Conservation (phyloP, 2,329 filamentous ascomycete species). For the Fusarium nanum region DNA sequence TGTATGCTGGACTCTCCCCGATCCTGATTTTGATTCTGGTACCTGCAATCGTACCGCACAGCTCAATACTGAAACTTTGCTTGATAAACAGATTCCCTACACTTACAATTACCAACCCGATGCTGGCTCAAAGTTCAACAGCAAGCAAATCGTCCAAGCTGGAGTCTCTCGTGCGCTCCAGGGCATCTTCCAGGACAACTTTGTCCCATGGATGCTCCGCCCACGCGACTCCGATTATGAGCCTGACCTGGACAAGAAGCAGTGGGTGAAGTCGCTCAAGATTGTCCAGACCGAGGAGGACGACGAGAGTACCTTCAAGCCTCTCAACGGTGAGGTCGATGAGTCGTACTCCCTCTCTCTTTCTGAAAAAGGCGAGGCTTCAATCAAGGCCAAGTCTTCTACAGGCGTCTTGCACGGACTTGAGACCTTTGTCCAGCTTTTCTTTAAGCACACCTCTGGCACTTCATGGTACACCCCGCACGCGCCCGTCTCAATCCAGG, state of each 20-base stretch:
- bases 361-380: constrained; percentile 66
- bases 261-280: constrained; percentile 67
- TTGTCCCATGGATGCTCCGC: constrained; percentile 84
- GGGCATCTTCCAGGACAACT: constrained; percentile 73
- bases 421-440: constrained; percentile 82
- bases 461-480: constrained; percentile 72
- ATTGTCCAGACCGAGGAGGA: constrained; percentile 68
- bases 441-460: constrained; percentile 75
- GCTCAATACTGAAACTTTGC: constrained; percentile 50
- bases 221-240: constrained; percentile 73
- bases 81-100: constrained; percentile 60
- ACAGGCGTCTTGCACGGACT: constrained; percentile 78
- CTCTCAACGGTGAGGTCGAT: constrained; percentile 72
- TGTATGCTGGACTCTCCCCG: constrained; percentile 61
- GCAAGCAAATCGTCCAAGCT: constrained; percentile 65
- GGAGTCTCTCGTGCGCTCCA: constrained; percentile 69
- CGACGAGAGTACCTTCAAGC: constrained; percentile 69
- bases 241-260: constrained; percentile 61
- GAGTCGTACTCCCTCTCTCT: constrained; percentile 80
- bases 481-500: constrained; percentile 78
- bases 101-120: constrained; percentile 57
- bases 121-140: constrained; percentile 55
- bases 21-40: constrained; percentile 42
- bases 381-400: constrained; percentile 73
- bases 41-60: constrained; percentile 32